These are phyloP conservation scores for Skeletonema costatum DNA, from an alignment of 108 stramenopile species.

Conservation along the genomic window DNA sequence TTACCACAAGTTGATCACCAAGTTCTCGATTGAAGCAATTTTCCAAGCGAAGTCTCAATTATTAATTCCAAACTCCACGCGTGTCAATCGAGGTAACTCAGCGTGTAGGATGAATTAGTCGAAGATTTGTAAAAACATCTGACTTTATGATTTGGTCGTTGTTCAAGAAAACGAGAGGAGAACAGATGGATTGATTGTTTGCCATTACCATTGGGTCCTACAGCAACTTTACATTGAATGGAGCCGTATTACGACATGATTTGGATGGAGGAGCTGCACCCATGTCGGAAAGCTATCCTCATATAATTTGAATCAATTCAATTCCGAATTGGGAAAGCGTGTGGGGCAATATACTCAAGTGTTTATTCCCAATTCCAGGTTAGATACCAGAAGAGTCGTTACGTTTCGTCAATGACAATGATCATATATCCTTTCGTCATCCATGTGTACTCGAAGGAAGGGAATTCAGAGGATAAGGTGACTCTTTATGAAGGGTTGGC, in stretches of 20 bases:
- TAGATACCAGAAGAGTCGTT: slow-evolving; percentile 89
- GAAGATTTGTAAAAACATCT: slow-evolving; percentile 81
- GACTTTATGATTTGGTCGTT: slow-evolving; percentile 97
- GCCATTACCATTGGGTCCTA: slow-evolving; percentile 97
- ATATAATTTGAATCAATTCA: slow-evolving; percentile 90
- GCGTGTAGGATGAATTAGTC: slow-evolving; percentile 92
- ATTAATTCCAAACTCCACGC: slow-evolving; percentile 92
- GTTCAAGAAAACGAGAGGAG: slow-evolving; percentile 98
- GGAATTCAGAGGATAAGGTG: slow-evolving; percentile 74
- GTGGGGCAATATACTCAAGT: slow-evolving; percentile 93
- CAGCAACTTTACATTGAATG: slow-evolving; percentile 92
- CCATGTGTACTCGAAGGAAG: slow-evolving; percentile 93
- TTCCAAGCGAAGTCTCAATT: slow-evolving; percentile 97
- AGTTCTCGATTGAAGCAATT: slow-evolving; percentile 95
- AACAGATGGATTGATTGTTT: slow-evolving; percentile 97
- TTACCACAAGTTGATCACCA: slow-evolving; percentile 96
- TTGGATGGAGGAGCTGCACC: slow-evolving; percentile 92
- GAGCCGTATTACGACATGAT: slow-evolving; percentile 95
- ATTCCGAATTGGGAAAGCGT: slow-evolving; percentile 84
- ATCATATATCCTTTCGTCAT: slow-evolving; percentile 97
- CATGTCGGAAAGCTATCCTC: slow-evolving; percentile 96
- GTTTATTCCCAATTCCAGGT: slow-evolving; percentile 94
- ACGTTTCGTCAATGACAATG: slow-evolving; percentile 95
- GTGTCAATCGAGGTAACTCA: slow-evolving; percentile 96
- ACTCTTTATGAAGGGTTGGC: slow-evolving; percentile 94